A percentile compares a stretch with the other conserved stretches of the same genome.
These are phyloP conservation scores for Saccharomyces hybrid DNA, from an alignment of 1,139 yeast genomes.

Conservation along the genomic window DNA sequence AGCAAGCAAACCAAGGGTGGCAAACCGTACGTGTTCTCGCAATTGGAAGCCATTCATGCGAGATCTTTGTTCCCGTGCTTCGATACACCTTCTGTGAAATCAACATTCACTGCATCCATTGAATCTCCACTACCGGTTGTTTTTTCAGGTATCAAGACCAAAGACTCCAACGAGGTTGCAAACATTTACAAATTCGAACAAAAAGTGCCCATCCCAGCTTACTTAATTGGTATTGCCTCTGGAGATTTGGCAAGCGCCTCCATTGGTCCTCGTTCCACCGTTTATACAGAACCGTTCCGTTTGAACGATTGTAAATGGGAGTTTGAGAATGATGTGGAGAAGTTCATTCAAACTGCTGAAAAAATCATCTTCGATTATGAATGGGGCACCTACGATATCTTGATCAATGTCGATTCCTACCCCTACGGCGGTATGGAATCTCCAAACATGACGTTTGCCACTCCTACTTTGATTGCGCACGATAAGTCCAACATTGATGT, in stretches of 20 bases:
- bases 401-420: conserved; percentile 74
- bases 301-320: conserved; percentile 68
- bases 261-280: conserved; percentile 82
- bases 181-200: conserved; percentile 50
- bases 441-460: conserved; percentile 84
- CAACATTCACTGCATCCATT: conserved; percentile 53
- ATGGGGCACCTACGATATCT: conserved; percentile 77
- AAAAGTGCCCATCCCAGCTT: conserved; percentile 78
- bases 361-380: conserved; percentile 71
- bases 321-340: conserved; percentile 72
- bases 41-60: conserved; percentile 87
- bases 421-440: conserved; percentile 97
- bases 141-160: conserved; percentile 50
- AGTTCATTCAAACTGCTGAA: conserved; percentile 65
- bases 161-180: conserved; percentile 15
- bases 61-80: conserved; percentile 83
- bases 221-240: conserved; percentile 75
- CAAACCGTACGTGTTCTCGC: conserved; percentile 73
- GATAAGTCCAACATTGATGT: conserved; percentile 84
- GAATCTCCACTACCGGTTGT: conserved; percentile 60
- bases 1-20: conserved; percentile 82
- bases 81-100: conserved; percentile 81
- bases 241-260: conserved; percentile 65
- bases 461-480: conserved; percentile 81
- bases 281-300: conserved; percentile 69